Percentiles rank a stretch among this genome's conserved stretches.
Evolutionary conservation across 768 basidiomycete species (phyloP).

Genomic region (Pulveroboletus frians): DNA sequence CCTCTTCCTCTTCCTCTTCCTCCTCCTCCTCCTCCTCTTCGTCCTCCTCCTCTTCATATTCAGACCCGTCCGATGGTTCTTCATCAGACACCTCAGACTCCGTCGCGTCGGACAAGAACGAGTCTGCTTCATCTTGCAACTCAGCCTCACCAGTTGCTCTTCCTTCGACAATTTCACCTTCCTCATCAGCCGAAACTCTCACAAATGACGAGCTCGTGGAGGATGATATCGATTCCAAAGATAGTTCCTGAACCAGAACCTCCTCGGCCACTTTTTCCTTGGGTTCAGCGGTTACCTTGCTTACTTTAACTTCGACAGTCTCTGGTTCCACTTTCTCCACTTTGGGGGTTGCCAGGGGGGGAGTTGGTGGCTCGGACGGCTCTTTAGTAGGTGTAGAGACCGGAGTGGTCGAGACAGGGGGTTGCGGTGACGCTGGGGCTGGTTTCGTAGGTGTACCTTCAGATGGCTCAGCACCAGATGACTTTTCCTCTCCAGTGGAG

Average conservation of each 20-base stretch:
- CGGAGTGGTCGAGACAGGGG: slow-evolving; percentile 11
- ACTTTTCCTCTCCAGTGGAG: slow-evolving; percentile 28
- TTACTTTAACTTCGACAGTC: not conserved
- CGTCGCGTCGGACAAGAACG: slow-evolving; percentile 24
- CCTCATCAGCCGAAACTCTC: slow-evolving; percentile 33
- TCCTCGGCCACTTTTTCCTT: slow-evolving; percentile 11
- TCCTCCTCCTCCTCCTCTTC: no score
- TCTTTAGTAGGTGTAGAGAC: slow-evolving; percentile 12
- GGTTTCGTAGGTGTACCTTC: slow-evolving; percentile 14
- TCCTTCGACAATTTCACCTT: slow-evolving; percentile 18
- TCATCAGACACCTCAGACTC: slow-evolving; percentile 20
- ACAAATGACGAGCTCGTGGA: slow-evolving; percentile 44
- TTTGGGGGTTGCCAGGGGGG: not conserved
- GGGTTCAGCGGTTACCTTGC: not conserved
- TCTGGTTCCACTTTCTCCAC: not conserved
- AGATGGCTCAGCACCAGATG: slow-evolving; percentile 15
- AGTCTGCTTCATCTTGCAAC: slow-evolving; percentile 31
- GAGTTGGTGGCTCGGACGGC: not conserved
- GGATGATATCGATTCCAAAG: slow-evolving; percentile 38
- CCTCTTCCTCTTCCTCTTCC: no score
- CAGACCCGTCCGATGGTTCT: slow-evolving; percentile 16
- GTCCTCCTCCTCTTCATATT: no score
- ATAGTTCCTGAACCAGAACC: slow-evolving; percentile 10
- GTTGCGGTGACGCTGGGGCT: not conserved
- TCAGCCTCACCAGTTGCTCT: slow-evolving; percentile 25